phyloP scores from a whole-genome alignment of 140 eudicot species.

The Ambrosia hybrid region DNA sequence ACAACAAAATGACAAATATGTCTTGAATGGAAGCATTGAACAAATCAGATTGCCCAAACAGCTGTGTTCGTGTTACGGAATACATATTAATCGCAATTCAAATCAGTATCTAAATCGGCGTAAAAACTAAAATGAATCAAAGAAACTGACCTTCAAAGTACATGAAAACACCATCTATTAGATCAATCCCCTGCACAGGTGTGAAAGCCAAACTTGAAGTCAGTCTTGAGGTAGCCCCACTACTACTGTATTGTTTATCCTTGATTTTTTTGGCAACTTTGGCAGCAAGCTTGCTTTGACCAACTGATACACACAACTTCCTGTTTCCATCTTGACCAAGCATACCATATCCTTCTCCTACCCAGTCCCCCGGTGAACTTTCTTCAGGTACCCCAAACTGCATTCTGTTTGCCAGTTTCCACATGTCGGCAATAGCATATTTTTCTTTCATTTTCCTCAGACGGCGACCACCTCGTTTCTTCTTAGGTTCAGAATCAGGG shows the following conservation, averaged over 20 bases:
- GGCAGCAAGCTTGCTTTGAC: constrained; percentile 83
- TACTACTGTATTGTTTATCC: constrained; percentile 70
- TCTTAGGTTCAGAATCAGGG: constrained; percentile 96
- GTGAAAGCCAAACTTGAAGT: constrained; percentile 98
- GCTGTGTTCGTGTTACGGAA: no score
- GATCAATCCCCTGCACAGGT: no score
- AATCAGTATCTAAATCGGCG: no score
- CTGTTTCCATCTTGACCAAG: constrained; percentile 94
- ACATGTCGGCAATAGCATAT: constrained; percentile 54
- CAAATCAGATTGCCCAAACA: no score
- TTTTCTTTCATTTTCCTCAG: constrained; percentile 93
- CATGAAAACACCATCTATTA: no score
- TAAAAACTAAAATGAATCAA: no score
- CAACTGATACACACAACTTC: constrained; percentile 77
- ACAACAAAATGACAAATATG: no score
- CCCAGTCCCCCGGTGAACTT: constrained; percentile 89
- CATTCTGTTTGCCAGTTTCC: constrained; percentile 95
- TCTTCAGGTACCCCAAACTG: constrained; percentile 94
- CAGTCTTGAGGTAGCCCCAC: constrained; percentile 94
- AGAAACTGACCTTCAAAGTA: no score
- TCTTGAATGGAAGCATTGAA: no score
- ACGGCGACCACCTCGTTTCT: constrained; percentile 91
- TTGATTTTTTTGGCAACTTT: constrained; percentile 92
- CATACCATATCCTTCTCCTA: constrained; percentile 95
- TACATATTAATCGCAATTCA: no score